Evolutionary conservation across 768 basidiomycete species (phyloP).

Genomic region (Strobilomyces echinocephalus): DNA sequence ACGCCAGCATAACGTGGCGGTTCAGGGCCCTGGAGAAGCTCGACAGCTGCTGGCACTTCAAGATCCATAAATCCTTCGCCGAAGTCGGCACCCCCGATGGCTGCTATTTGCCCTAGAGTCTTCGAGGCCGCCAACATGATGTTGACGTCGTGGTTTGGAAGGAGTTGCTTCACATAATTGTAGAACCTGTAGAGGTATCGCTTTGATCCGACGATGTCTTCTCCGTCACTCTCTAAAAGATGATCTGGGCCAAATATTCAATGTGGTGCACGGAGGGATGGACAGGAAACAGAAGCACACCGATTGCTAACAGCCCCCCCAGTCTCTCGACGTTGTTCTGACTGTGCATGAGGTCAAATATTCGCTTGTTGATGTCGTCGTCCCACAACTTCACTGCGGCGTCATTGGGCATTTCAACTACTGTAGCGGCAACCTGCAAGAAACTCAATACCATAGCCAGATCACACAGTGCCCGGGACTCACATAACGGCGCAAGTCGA

Average conservation of each 20-base stretch:
- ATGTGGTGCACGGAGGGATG: constrained; percentile 4
- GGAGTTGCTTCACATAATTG: constrained; percentile 89
- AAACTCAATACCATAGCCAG: constrained; percentile 5
- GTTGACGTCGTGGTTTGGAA: constrained; percentile 85
- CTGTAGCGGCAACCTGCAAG: constrained; percentile 61
- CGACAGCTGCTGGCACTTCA: constrained; percentile 82
- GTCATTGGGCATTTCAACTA: constrained; percentile 79
- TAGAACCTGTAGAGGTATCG: constrained; percentile 80
- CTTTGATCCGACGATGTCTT: constrained; percentile 78
- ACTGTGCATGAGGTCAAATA: constrained; percentile 83
- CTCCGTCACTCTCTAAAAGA: constrained; percentile 69
- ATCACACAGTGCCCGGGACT: constrained; percentile 25
- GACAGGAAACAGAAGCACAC: constrained; percentile 37
- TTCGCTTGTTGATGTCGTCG: constrained; percentile 69
- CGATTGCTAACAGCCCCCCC: constrained; percentile 85
- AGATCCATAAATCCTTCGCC: constrained; percentile 87
- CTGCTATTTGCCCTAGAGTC: constrained; percentile 81
- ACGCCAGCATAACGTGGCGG: constrained; percentile 89
- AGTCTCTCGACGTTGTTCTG: constrained; percentile 74
- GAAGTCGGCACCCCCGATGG: constrained; percentile 76
- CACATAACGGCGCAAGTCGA: constrained; percentile 73
- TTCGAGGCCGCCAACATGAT: constrained; percentile 95
- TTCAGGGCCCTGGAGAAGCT: constrained; percentile 72
- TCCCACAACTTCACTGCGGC: constrained; percentile 81
- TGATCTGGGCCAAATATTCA: constrained; percentile 43